Evolutionary conservation across 2,329 filamentous ascomycete species (phyloP).

Genomic region (Knufia fluminis): DNA sequence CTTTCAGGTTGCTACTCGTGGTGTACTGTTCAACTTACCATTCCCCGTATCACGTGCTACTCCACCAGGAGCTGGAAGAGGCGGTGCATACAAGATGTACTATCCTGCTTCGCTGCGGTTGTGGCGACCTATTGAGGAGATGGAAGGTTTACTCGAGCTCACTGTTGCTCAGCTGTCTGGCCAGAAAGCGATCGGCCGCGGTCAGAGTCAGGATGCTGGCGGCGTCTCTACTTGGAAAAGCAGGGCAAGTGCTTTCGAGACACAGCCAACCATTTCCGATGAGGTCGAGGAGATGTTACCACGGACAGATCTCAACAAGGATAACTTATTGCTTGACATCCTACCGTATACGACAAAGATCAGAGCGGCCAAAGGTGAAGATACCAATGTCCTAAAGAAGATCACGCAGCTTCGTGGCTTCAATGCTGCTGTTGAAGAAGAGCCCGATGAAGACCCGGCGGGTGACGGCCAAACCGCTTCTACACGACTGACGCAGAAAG

Average conservation of each 20-base stretch:
- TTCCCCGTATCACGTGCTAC: conserved; percentile 63
- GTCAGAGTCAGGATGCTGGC: conserved; percentile 27
- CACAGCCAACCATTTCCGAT: conserved; percentile 9
- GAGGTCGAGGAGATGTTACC: conserved; percentile 34
- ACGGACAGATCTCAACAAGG: conserved; percentile 53
- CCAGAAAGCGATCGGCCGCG: conserved; percentile 30
- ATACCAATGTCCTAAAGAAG: conserved; percentile 53
- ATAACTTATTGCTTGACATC: conserved; percentile 71
- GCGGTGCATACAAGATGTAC: conserved; percentile 77
- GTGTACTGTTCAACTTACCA: conserved; percentile 75
- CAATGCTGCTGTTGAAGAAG: conserved; percentile 36
- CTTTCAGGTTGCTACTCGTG: conserved; percentile 82
- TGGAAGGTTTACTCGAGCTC: conserved; percentile 62
- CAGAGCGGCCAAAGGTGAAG: conserved; percentile 25
- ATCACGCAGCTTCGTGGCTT: conserved; percentile 59
- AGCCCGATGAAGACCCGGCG: conserved; percentile 31
- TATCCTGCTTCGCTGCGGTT: conserved; percentile 78
- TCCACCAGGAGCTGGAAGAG: conserved; percentile 30
- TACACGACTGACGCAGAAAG: conserved; percentile 1
- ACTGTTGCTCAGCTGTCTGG: conserved; percentile 42
- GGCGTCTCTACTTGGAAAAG: conserved; percentile 33
- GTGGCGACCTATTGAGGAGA: conserved; percentile 75
- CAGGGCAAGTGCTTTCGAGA: conserved; percentile 11
- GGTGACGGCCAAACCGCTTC: conserved; percentile 16
- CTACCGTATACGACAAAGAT: conserved; percentile 78